Conservation (phyloP, 2,329 filamentous ascomycete species). For the Xylaria sp. region DNA sequence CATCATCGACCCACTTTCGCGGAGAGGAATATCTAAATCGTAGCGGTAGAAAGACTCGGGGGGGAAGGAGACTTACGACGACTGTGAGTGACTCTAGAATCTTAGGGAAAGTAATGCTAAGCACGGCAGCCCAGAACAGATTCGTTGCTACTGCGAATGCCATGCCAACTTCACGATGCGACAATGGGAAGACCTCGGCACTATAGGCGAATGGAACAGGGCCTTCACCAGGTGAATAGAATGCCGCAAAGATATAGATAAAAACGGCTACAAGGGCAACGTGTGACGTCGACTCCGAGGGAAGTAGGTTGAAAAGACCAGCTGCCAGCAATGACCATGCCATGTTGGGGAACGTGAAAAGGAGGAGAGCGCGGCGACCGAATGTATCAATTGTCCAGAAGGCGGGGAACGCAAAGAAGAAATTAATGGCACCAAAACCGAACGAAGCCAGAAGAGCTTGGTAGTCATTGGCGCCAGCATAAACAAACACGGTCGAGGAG, state of each 20-base stretch:
- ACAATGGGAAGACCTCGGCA: conserved; percentile 72
- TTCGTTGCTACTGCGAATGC: conserved; percentile 71
- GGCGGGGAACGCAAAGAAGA: conserved; percentile 67
- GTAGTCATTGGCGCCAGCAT: conserved; percentile 61
- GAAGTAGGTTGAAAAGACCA: conserved; percentile 62
- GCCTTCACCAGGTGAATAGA: conserved; percentile 69
- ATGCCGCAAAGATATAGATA: conserved; percentile 64
- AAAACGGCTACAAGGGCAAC: conserved; percentile 61
- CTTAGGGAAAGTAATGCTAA: conserved; percentile 66
- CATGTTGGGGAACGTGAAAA: conserved; percentile 72
- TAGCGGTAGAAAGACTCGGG: background rate
- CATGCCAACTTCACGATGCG: conserved; percentile 75
- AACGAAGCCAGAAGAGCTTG: conserved; percentile 66
- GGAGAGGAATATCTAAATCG: background rate
- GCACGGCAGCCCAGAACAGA: conserved; percentile 63
- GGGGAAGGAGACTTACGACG: conserved; percentile 33
- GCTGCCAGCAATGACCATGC: conserved; percentile 69
- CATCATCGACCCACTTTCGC: background rate
- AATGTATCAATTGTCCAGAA: conserved; percentile 71
- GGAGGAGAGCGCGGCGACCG: conserved; percentile 63
- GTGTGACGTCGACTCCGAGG: conserved; percentile 29
- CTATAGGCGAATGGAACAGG: conserved; percentile 72
- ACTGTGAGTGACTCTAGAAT: conserved; percentile 54
- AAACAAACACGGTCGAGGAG: conserved; percentile 64
- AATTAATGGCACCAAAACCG: conserved; percentile 71